These are phyloP conservation scores for Microdochium paspali DNA, from an alignment of 2,329 filamentous ascomycete species.

Conservation along the genomic window DNA sequence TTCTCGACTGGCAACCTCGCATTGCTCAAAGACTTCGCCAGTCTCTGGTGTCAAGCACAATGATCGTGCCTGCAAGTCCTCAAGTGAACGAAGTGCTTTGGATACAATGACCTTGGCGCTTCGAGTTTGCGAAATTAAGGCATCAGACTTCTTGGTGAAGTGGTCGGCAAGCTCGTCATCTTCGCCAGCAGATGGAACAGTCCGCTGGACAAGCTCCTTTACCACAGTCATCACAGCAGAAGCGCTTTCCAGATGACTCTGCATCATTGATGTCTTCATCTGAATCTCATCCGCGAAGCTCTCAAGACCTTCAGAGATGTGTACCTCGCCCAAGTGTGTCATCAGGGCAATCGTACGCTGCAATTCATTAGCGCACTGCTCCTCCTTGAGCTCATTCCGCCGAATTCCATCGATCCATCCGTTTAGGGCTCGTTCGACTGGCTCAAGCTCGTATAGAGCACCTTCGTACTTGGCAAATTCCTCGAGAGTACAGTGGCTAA, in stretches of 20 bases:
- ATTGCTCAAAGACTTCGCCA: conserved; percentile 58
- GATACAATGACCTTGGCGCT: conserved; percentile 76
- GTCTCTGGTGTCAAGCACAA: conserved; percentile 64
- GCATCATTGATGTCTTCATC: conserved; percentile 67
- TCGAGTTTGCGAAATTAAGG: conserved; percentile 64
- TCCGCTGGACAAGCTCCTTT: conserved; percentile 57
- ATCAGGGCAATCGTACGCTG: conserved; percentile 79
- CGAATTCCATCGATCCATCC: conserved; percentile 78
- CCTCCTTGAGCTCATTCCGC: conserved; percentile 76
- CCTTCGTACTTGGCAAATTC: conserved; percentile 73
- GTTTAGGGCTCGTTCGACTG: conserved; percentile 82
- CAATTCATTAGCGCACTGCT: conserved; percentile 71
- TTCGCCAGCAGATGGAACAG: conserved; percentile 45
- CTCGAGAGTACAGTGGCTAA: conserved; percentile 67
- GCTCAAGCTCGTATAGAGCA: conserved; percentile 78
- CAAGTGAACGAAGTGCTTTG: conserved; percentile 67
- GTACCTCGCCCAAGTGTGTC: conserved; percentile 74
- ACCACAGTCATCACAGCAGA: conserved; percentile 57
- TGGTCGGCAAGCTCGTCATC: conserved; percentile 60
- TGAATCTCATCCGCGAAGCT: conserved; percentile 71
- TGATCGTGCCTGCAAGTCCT: conserved; percentile 68
- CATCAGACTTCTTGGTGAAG: conserved; percentile 62
- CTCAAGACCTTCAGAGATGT: conserved; percentile 60
- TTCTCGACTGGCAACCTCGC: conserved; percentile 53
- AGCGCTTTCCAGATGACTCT: conserved; percentile 73